A percentile compares a stretch with the other conserved stretches of the same genome.
phyloP scores from a whole-genome alignment of 495 filamentous ascomycete species.

The Penicillium paradoxum region DNA sequence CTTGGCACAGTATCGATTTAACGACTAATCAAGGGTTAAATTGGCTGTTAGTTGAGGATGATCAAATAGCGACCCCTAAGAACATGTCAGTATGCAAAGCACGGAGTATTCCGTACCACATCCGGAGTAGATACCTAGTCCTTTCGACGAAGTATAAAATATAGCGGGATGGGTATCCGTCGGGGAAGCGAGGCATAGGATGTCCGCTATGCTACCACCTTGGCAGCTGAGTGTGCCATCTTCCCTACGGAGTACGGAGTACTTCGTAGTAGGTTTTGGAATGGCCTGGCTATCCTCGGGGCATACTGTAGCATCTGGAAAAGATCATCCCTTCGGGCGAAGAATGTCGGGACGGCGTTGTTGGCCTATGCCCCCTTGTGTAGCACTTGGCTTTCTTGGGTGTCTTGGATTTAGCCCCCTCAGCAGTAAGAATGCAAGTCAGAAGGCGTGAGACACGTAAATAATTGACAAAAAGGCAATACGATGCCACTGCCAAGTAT shows the following conservation, averaged over 20 bases:
- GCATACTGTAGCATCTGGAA: background rate
- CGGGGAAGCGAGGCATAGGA: too few relatives aligned
- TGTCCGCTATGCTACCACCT: background rate
- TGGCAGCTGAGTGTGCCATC: background rate
- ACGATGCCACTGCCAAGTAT: conserved; percentile 4
- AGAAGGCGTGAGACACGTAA: background rate
- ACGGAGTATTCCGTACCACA: too few relatives aligned
- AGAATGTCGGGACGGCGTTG: background rate
- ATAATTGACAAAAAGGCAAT: background rate
- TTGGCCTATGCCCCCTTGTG: background rate
- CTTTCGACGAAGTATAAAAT: too few relatives aligned
- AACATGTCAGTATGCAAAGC: too few relatives aligned
- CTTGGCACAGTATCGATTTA: background rate
- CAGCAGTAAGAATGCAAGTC: background rate
- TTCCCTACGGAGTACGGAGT: too few relatives aligned
- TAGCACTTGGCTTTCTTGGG: background rate
- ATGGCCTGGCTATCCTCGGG: background rate
- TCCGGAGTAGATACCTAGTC: too few relatives aligned
- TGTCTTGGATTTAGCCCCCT: too few relatives aligned
- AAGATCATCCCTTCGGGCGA: background rate
- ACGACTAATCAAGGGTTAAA: background rate
- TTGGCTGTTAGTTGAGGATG: too few relatives aligned
- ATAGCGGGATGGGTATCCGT: too few relatives aligned
- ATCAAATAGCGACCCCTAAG: too few relatives aligned
- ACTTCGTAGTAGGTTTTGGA: background rate